Evolutionary conservation across 1,284 basidiomycete genomes (phyloP).

Genomic region (Volvariella volvacea): DNA sequence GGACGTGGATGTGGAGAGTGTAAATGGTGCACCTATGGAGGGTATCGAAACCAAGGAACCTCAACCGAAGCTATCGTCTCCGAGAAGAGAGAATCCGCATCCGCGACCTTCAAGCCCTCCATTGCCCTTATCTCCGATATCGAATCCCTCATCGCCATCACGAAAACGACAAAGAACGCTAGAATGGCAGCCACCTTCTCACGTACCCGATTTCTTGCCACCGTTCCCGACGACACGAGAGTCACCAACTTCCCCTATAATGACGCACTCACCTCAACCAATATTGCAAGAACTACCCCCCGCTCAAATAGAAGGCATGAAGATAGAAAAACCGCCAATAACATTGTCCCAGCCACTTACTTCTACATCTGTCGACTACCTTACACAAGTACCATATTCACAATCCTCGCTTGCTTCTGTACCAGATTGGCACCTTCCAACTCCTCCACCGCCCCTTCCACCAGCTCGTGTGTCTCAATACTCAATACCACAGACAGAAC

Average conservation of each 20-base stretch:
- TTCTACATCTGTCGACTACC: slow-evolving; percentile 53
- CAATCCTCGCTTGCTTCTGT: slow-evolving; percentile 56
- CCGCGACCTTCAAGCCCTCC: slow-evolving; percentile 32
- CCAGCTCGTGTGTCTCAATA: slow-evolving; percentile 15
- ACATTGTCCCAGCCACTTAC: slow-evolving; percentile 36
- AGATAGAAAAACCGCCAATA: slow-evolving; percentile 22
- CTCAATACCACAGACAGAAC: slow-evolving; percentile 47
- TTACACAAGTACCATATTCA: slow-evolving; percentile 60
- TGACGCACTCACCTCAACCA: slow-evolving; percentile 14
- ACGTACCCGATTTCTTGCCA: slow-evolving; percentile 61
- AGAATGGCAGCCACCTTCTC: slow-evolving; percentile 51
- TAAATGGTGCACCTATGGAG: slow-evolving; percentile 16
- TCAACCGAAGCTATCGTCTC: slow-evolving; percentile 18
- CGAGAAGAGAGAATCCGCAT: slow-evolving; percentile 18
- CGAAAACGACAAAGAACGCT: slow-evolving; percentile 50
- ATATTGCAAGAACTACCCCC: slow-evolving; percentile 21
- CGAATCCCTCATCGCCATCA: slow-evolving; percentile 44
- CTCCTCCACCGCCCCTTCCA: slow-evolving; percentile 21
- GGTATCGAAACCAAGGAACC: slow-evolving; percentile 13
- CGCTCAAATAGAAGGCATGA: slow-evolving; percentile 22
- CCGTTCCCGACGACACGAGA: slow-evolving; percentile 50
- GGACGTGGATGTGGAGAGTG: slow-evolving; percentile 19
- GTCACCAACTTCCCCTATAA: slow-evolving; percentile 22
- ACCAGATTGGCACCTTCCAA: slow-evolving; percentile 63
- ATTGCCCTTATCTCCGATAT: slow-evolving; percentile 50